Conservation (phyloP, 2,329 filamentous ascomycete genomes). For the Pseudogymnoascus sp. region DNA sequence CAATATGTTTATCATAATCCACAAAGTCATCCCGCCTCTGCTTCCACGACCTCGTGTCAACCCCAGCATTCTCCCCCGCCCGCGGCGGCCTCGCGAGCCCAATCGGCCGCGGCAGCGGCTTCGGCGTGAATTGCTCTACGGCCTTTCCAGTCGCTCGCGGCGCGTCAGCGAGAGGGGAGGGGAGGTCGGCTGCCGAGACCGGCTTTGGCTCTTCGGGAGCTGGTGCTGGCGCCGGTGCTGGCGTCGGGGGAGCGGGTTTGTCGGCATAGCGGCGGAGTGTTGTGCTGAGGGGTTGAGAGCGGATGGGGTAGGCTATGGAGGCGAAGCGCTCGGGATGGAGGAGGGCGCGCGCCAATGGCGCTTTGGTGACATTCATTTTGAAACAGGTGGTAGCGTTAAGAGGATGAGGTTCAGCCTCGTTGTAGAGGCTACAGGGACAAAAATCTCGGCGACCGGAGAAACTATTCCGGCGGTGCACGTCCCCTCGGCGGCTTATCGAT, state of each 20-base stretch:
- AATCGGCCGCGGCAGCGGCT: constrained; percentile 63
- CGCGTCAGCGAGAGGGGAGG: constrained; percentile 45
- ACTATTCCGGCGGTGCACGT: not conserved
- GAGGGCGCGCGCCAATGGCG: not conserved
- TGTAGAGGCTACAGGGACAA: not conserved
- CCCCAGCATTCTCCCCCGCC: constrained; percentile 72
- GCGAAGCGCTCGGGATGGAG: not conserved
- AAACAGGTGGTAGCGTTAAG: not conserved
- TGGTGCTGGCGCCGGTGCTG: constrained; percentile 11
- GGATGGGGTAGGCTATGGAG: not conserved
- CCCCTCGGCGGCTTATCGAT: not conserved
- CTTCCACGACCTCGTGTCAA: constrained; percentile 57
- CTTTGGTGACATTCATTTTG: not conserved
- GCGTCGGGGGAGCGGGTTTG: not conserved
- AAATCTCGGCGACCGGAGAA: not conserved
- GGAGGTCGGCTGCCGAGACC: constrained; percentile 21
- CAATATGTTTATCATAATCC: constrained; percentile 76
- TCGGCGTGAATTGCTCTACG: constrained; percentile 47
- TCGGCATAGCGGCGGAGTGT: not conserved
- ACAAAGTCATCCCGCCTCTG: constrained; percentile 73
- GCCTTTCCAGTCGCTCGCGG: constrained; percentile 52
- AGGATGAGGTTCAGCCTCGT: not conserved
- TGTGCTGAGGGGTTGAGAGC: not conserved
- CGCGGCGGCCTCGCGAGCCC: constrained; percentile 68
- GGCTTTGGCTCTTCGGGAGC: constrained; percentile 7